A percentile compares a stretch with the other conserved stretches of the same genome.
phyloP scores from a whole-genome alignment of 129 eudicot genomes.

The Solidago caesia region DNA sequence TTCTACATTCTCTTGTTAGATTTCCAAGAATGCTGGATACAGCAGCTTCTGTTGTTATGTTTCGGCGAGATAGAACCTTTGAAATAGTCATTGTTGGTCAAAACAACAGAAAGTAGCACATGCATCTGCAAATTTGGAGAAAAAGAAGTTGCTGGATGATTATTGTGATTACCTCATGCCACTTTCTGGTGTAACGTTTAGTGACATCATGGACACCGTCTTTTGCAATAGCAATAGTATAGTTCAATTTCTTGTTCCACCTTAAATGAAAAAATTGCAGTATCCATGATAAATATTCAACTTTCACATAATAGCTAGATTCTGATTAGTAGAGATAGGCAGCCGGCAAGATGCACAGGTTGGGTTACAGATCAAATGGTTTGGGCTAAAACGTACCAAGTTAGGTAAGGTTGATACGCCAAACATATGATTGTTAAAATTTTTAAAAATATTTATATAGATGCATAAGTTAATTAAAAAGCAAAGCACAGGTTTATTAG shows the following conservation, averaged over 20 bases:
- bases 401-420: not conserved
- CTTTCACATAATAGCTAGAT: slow-evolving; percentile 6
- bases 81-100: slow-evolving; percentile 14
- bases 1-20: slow-evolving; percentile 63
- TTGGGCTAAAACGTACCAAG: not conserved
- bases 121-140: slow-evolving; percentile 1
- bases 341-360: not conserved
- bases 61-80: slow-evolving; percentile 78
- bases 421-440: not conserved
- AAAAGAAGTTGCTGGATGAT: not conserved
- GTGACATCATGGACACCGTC: slow-evolving; percentile 97
- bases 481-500: not conserved
- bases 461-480: not conserved
- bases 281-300: slow-evolving; percentile 10
- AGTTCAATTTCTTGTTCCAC: slow-evolving; percentile 78
- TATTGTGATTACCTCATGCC: slow-evolving; percentile 71
- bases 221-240: slow-evolving; percentile 69
- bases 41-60: slow-evolving; percentile 60
- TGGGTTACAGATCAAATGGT: not conserved
- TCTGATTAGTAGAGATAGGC: slow-evolving; percentile 2
- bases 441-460: not conserved
- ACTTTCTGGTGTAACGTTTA: slow-evolving; percentile 91
- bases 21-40: slow-evolving; percentile 41
- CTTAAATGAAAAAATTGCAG: slow-evolving; percentile 38
- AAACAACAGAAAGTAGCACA: slow-evolving; percentile 10